Conservation (phyloP, 2,329 filamentous ascomycete species). For the Chaetomiaceae sp. region DNA sequence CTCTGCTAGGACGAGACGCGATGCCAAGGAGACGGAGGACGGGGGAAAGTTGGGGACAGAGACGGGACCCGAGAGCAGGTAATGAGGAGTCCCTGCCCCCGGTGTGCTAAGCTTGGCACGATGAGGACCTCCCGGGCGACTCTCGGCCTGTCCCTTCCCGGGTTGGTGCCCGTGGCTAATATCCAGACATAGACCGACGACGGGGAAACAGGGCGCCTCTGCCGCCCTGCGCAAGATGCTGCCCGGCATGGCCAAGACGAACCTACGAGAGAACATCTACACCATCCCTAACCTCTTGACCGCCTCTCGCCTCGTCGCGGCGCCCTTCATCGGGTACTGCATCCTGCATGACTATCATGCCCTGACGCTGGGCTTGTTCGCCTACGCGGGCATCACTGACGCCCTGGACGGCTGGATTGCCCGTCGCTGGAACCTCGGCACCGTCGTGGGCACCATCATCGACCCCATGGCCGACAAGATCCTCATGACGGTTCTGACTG, state of each 20-base stretch:
- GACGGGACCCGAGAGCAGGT: background rate
- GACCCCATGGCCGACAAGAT: constrained; percentile 97
- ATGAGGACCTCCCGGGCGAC: too few relatives aligned
- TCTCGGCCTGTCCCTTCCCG: too few relatives aligned
- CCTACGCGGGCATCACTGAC: constrained; percentile 87
- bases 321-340: constrained; percentile 82
- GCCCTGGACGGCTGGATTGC: constrained; percentile 93
- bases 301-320: constrained; percentile 74
- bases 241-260: constrained; percentile 26
- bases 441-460: constrained; percentile 89
- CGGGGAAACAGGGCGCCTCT: background rate
- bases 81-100: background rate
- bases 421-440: constrained; percentile 78
- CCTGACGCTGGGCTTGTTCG: constrained; percentile 78
- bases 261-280: constrained; percentile 83
- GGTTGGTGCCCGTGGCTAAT: background rate
- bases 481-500: constrained; percentile 88
- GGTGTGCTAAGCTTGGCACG: too few relatives aligned
- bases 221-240: constrained; percentile 29
- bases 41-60: background rate
- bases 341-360: constrained; percentile 77
- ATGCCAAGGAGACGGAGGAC: background rate
- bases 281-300: constrained; percentile 94
- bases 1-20: background rate
- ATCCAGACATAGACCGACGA: background rate